Evolutionary conservation across 2,329 filamentous ascomycete species (phyloP), one percentile per base, ranked within the genome.

Genomic region (Onygenales sp.): DNA sequence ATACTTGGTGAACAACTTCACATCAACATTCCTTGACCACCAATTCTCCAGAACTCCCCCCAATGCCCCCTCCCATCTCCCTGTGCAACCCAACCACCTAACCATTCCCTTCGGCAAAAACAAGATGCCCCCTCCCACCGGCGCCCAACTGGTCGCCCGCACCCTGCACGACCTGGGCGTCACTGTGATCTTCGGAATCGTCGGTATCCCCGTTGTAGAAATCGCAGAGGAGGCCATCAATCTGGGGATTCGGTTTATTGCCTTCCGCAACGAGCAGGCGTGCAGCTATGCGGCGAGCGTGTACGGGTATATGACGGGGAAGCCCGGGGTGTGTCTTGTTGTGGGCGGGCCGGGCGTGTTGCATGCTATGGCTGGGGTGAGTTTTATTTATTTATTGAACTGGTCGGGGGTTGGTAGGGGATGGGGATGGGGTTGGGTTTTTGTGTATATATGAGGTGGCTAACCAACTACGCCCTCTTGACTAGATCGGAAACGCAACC

Each of bases 241-340:
- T 50, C 65, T 80, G 42, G 79, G 79, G 1, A 80, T 82, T 56
- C 72, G 77, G 33, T 82, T 81, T 63, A 75, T 82, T 50, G 78
- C 74, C 31, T 82, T 81, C 58, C 69, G 79, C 33, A 82, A 82
- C 57, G 79, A 83, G 58, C 79, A 83, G 63, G 77, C 79, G 9
- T 77, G 76, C 34, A 75, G 74, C 57, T 82, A 82, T 69, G 79
- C 79, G 9, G 78, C 79, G 2, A 78, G 75, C 47, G 76, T 76
- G 5, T 81, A 82, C 71, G 79, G 78, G 11, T 82, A 80, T 58
- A 68, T 82, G 58, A 81, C 77, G 2, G 78, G 78, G 17, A 72
- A 63, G 52, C 78, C 78, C 3, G 80, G 78, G 2, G 75, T 82
- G 8, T 81, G 78, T 61, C 68, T 82, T 40, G 75, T 80, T n/a